Evolutionary conservation across 495 filamentous ascomycete species (phyloP).

Genomic region (Tricharina praecox): DNA sequence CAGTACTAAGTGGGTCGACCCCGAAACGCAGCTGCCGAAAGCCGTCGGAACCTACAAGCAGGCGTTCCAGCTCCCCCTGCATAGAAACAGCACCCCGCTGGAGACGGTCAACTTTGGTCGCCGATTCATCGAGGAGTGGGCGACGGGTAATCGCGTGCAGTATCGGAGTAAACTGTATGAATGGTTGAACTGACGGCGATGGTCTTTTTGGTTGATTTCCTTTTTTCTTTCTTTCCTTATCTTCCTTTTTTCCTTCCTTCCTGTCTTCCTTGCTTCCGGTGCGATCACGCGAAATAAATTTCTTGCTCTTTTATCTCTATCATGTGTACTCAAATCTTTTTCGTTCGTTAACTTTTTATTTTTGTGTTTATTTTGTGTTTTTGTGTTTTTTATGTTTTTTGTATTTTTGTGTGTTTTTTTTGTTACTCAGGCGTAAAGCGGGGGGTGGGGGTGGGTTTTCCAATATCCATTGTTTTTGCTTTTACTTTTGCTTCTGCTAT

Average conservation of each 20-base stretch:
- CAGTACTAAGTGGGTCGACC: constrained; percentile 15
- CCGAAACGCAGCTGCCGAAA: constrained; percentile 8
- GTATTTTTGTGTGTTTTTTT: background rate
- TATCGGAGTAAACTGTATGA: constrained; percentile 17
- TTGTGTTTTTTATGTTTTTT: background rate
- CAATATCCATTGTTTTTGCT: too few species aligned
- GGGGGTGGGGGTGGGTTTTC: too few species aligned
- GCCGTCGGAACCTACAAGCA: constrained; percentile 18
- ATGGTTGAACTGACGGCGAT: background rate
- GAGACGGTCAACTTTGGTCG: constrained; percentile 25
- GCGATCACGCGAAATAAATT: background rate
- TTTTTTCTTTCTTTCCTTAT: background rate
- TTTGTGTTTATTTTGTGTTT: background rate
- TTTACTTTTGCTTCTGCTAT: background rate
- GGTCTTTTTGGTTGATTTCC: background rate
- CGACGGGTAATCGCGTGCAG: constrained; percentile 11
- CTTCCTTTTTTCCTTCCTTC: background rate
- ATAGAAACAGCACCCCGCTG: constrained; percentile 22
- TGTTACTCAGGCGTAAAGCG: too few species aligned
- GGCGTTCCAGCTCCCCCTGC: constrained; percentile 19
- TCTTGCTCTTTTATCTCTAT: background rate
- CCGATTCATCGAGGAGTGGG: constrained; percentile 23
- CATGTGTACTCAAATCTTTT: background rate
- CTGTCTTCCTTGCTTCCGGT: background rate
- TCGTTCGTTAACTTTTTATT: background rate